phyloP scores from a whole-genome alignment of 371 early-diverging fungal genomes.

The Circinella minor region DNA sequence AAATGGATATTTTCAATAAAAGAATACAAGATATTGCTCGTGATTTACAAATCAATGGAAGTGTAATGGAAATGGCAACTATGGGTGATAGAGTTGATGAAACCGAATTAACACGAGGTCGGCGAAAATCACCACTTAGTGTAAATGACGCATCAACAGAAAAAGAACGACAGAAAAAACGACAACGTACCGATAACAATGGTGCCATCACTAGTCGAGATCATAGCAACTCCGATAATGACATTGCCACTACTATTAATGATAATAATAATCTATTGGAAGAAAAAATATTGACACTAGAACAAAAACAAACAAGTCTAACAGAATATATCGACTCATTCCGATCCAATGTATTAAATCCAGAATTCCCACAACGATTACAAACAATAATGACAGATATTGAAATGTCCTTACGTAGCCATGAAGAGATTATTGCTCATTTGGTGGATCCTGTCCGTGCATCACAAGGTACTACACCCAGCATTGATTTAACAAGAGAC shows the following conservation, averaged over 20 bases:
- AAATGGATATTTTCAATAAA: neutral
- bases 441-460: constrained; percentile 24
- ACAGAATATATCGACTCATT: constrained; percentile 21
- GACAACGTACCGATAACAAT: neutral
- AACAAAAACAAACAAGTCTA: constrained; percentile 15
- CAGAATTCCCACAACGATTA: constrained; percentile 16
- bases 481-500: neutral
- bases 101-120: neutral
- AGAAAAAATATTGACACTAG: neutral
- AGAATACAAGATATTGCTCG: neutral
- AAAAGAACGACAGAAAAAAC: neutral
- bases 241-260: neutral
- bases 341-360: constrained; percentile 18
- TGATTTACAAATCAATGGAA: neutral
- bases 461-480: neutral
- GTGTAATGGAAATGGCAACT: neutral
- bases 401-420: constrained; percentile 6
- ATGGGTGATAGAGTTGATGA: neutral
- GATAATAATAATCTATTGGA: neutral
- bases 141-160: neutral
- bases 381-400: constrained; percentile 9
- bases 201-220: neutral
- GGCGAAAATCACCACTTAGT: neutral
- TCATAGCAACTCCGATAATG: neutral
- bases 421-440: constrained; percentile 19